Conservation (phyloP, 768 basidiomycete species). For the Psilocybe cubensis region DNA sequence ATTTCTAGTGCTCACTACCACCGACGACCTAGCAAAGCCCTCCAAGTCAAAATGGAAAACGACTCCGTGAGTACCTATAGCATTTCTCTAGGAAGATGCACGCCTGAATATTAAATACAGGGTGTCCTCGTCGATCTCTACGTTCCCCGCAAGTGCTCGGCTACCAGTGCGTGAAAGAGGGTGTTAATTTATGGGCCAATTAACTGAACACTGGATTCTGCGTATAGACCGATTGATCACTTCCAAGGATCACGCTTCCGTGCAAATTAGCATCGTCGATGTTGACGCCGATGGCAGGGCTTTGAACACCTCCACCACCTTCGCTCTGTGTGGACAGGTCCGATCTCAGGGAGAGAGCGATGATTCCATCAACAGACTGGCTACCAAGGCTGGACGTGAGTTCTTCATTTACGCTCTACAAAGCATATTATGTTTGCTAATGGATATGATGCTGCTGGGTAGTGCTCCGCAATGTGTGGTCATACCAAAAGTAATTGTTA, state of each 20-base stretch:
- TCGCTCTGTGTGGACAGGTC: constrained; percentile 94
- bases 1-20: constrained; percentile 25
- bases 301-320: constrained; percentile 79
- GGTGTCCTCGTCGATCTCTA: constrained; percentile 99
- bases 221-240: constrained; percentile 92
- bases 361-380: constrained; percentile 94
- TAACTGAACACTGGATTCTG: constrained; percentile 1
- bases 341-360: constrained; percentile 96
- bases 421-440: no score
- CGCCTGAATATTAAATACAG: constrained; percentile 40
- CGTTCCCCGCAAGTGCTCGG: constrained; percentile 99
- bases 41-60: constrained; percentile 78
- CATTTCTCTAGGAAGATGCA: constrained; percentile 5
- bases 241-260: constrained; percentile 98
- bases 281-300: constrained; percentile 91
- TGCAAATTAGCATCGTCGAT: constrained; percentile 94
- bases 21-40: constrained; percentile 24
- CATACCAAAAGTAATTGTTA: constrained; percentile 82
- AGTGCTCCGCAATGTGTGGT: constrained; percentile 98
- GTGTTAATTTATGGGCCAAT: not conserved
- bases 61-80: constrained; percentile 64
- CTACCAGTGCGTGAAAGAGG: constrained; percentile 77
- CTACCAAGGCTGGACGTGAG: constrained; percentile 94
- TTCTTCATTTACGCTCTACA: constrained; percentile 21
- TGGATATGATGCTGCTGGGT: not conserved